These are phyloP conservation scores for Stenogyne calaminthoides DNA, from an alignment of 305 asterid species.

Conservation along the genomic window DNA sequence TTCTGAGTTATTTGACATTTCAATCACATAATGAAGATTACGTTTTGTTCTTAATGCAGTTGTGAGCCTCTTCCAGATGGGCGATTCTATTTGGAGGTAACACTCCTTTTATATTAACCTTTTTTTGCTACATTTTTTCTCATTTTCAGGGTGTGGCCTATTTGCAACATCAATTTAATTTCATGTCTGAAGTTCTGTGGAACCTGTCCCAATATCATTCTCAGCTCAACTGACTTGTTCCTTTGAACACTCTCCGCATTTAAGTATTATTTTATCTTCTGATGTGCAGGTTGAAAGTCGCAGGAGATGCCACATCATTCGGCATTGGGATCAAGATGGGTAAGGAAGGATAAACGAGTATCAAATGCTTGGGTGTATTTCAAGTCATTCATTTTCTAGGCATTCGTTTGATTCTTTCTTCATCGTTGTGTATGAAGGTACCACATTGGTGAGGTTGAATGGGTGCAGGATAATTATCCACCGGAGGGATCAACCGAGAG, in stretches of 20 bases:
- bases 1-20: not conserved
- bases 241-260: too few relatives aligned
- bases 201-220: not conserved
- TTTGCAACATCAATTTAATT: not conserved
- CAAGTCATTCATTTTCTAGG: not conserved
- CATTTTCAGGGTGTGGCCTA: constrained; percentile 8
- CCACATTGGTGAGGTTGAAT: constrained; percentile 88
- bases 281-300: constrained; percentile 80
- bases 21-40: constrained; percentile 32
- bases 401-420: constrained; percentile 26
- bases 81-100: constrained; percentile 88
- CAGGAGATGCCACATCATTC: constrained; percentile 73
- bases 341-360: constrained; percentile 41
- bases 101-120: not conserved
- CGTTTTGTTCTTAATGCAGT: constrained; percentile 54
- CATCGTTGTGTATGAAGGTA: constrained; percentile 52
- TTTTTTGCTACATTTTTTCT: not conserved
- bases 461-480: constrained; percentile 65
- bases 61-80: constrained; percentile 98
- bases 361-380: constrained; percentile 7
- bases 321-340: constrained; percentile 93
- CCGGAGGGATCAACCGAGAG: constrained; percentile 64
- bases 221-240: too few relatives aligned
- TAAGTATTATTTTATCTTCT: too few relatives aligned
- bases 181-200: not conserved